Evolutionary conservation across 2,329 filamentous ascomycete genomes (phyloP).

Genomic region (Akanthomyces lecanii): DNA sequence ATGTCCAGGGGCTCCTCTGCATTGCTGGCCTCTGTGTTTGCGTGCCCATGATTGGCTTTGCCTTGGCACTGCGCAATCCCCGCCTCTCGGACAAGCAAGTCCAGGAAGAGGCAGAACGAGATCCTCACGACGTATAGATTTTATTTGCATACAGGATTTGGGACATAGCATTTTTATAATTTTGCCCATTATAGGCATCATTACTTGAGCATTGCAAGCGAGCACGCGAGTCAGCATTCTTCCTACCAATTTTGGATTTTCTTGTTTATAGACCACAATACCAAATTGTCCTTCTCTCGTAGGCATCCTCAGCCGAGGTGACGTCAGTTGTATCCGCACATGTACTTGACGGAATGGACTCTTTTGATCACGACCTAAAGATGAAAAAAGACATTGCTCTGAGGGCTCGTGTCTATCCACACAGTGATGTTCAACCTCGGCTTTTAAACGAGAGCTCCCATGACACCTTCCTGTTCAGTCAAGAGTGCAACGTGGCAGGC

Average conservation of each 20-base stretch:
- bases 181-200: background rate
- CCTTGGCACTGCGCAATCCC: conserved; percentile 40
- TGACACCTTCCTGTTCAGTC: background rate
- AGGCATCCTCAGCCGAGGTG: background rate
- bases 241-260: conserved; percentile 1
- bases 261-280: conserved; percentile 5
- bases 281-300: background rate
- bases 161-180: background rate
- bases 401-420: too few species aligned
- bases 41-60: conserved; percentile 44
- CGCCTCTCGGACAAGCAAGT: conserved; percentile 39
- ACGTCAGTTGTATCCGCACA: background rate
- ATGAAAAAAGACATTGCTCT: too few species aligned
- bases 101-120: conserved; percentile 24
- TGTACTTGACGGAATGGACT: background rate
- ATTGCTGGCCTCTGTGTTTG: conserved; percentile 44
- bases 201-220: conserved; percentile 2
- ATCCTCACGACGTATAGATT: background rate
- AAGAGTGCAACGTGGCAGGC: background rate
- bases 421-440: background rate
- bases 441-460: background rate
- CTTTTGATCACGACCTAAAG: background rate
- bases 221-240: conserved; percentile 1
- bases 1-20: conserved; percentile 41
- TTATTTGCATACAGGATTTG: background rate